phyloP scores from a whole-genome alignment of 2,329 filamentous ascomycete species.

The Colletotrichum coccodes region DNA sequence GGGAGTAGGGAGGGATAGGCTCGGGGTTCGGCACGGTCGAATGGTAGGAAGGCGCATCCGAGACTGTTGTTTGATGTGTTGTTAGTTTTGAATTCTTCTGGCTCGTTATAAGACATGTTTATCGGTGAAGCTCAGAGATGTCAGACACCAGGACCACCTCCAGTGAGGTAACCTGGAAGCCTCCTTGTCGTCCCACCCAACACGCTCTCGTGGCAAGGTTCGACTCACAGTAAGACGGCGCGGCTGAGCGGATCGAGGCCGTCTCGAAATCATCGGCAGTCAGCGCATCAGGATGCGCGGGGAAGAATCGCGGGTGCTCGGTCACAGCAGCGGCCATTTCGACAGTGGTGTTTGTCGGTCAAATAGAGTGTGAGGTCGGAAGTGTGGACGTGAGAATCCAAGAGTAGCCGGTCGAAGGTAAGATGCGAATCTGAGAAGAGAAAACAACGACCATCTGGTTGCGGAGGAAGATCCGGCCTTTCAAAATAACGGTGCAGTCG shows the following conservation, averaged over 20 bases:
- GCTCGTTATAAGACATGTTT: not conserved
- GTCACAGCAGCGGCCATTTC: slow-evolving; percentile 27
- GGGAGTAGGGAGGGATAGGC: slow-evolving; percentile 62
- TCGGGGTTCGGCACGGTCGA: slow-evolving; percentile 61
- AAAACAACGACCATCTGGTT: slow-evolving; percentile 14
- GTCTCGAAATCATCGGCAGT: slow-evolving; percentile 71
- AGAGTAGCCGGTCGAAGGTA: slow-evolving; percentile 12
- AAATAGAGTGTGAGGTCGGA: not conserved
- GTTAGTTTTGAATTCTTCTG: not conserved
- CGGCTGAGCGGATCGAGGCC: slow-evolving; percentile 72
- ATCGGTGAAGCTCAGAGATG: slow-evolving; percentile 4
- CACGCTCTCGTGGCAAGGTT: not conserved
- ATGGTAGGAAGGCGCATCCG: slow-evolving; percentile 73
- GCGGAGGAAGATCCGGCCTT: slow-evolving; percentile 1
- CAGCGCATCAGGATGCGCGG: slow-evolving; percentile 39
- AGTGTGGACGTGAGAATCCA: not conserved
- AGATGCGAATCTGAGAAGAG: slow-evolving; percentile 5
- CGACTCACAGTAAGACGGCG: slow-evolving; percentile 73
- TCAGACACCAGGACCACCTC: not conserved
- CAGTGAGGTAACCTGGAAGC: not conserved
- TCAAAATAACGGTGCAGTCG: slow-evolving; percentile 7
- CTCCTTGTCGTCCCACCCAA: not conserved
- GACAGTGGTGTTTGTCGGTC: not conserved
- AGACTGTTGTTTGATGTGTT: slow-evolving; percentile 54
- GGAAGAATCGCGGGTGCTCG: slow-evolving; percentile 29